Evolutionary conservation across 2,329 filamentous ascomycete genomes (phyloP), one percentile per base, ranked within the genome.

Genomic region (Neofusicoccum umdonicola): DNA sequence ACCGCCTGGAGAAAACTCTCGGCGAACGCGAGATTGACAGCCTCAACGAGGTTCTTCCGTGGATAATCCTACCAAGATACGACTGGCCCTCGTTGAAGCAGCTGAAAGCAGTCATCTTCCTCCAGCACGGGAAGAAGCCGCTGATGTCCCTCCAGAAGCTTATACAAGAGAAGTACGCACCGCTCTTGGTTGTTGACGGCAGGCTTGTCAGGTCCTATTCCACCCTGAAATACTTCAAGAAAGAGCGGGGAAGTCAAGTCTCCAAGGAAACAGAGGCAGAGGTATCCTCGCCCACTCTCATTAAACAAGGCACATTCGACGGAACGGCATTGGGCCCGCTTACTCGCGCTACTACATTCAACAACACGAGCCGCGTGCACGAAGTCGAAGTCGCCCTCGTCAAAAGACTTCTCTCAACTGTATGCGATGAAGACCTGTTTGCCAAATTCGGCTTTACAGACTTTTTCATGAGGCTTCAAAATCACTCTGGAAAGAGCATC

Each of bases 221-320:
- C 15, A 57, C 54, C 8, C 44, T 57, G 54, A 57, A 57, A n/a
- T 57, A 57, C 22, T 57, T 57, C 54, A 57, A 57, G 39, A 57
- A 27, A 17, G 19, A 12, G 3, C 31, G 44, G 39, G 4, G 8
- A 17, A 8, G 15, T 7, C 9, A 41, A 12, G 22, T n/a, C 1
- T 31, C 39, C 7, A 17, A 15, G 15, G 37, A 19, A 0, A 1
- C 34, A 12, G 50, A 39, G 3, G 3, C 15, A 2, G 52, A 56
- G 15, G 15, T 35, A 15, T 7, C 27, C 27, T 31, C 27, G 27
- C 52, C 52, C 11, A 31, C 3, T 31, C 19, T 17, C 9, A 35
- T 39, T 4, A 34, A 42, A 37, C 39, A 57, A 44, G n/a, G 12
- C 5, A 15, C 12, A 6, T 12, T 57, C 8, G 19, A n/a, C 22